Percentiles rank a stretch among this genome's conserved stretches.
Conservation (phyloP, 768 basidiomycete species). For the Boletus tylopilopsis region DNA sequence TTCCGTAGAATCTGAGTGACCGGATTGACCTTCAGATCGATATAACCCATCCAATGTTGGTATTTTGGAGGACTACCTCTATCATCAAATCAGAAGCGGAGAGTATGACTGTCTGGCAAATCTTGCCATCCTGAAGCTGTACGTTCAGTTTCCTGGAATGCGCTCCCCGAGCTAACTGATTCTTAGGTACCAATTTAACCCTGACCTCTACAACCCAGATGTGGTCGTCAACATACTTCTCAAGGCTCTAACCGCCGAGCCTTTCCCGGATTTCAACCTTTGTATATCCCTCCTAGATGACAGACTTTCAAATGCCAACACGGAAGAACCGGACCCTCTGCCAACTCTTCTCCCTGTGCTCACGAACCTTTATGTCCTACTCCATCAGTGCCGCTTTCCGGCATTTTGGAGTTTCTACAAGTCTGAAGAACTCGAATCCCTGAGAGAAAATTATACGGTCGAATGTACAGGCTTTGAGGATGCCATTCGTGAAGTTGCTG, state of each 20-base stretch:
- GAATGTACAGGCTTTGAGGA: conserved; percentile 83
- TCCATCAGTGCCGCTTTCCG: conserved; percentile 84
- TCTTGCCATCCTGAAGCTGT: conserved; percentile 93
- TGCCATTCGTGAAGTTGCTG: conserved; percentile 71
- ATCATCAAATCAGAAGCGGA: conserved; percentile 86
- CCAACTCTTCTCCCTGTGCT: conserved; percentile 66
- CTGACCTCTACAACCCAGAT: conserved; percentile 88
- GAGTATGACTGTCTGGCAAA: conserved; percentile 96
- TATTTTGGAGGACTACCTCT: conserved; percentile 95
- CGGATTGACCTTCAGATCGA: conserved; percentile 60
- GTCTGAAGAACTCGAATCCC: conserved; percentile 62
- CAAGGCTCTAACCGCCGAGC: conserved; percentile 81
- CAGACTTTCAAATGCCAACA: conserved; percentile 46
- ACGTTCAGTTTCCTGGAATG: conserved; percentile 16
- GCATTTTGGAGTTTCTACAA: conserved; percentile 78
- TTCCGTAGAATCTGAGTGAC: not conserved
- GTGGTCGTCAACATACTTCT: conserved; percentile 93
- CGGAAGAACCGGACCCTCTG: conserved; percentile 82
- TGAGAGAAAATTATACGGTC: conserved; percentile 84
- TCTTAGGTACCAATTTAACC: conserved; percentile 91
- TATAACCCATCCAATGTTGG: conserved; percentile 95
- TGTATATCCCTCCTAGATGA: conserved; percentile 91
- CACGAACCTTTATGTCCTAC: conserved; percentile 61
- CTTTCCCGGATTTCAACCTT: conserved; percentile 91
- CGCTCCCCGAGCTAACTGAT: not conserved